Evolutionary conservation across 2,329 filamentous ascomycete species (phyloP).

Genomic region (Amylocarpus encephaloides): DNA sequence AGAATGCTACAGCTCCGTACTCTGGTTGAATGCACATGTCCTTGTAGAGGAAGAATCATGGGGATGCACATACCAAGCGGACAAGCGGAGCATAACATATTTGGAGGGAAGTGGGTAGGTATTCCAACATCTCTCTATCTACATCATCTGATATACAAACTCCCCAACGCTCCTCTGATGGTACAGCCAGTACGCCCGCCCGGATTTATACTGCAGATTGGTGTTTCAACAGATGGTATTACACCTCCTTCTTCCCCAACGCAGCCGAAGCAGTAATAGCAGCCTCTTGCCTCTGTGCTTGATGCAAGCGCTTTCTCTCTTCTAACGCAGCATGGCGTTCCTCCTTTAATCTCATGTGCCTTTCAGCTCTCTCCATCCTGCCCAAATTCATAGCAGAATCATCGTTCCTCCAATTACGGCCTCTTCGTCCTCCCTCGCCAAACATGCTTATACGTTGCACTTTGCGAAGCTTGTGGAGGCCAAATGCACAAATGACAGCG

Average conservation of each 20-base stretch:
- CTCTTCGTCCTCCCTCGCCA: conserved; percentile 28
- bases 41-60: no score
- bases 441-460: conserved; percentile 87
- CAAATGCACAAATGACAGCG: conserved; percentile 73
- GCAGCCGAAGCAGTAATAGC: conserved; percentile 7
- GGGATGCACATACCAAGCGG: no score
- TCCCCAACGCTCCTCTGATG: no score
- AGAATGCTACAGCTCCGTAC: no score
- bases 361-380: conserved; percentile 20
- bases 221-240: no score
- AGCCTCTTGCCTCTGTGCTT: conserved; percentile 11
- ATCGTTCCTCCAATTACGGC: conserved; percentile 27
- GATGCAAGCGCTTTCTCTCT: conserved; percentile 10
- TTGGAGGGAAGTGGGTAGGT: no score
- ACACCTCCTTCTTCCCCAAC: conserved; percentile 2
- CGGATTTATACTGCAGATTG: no score
- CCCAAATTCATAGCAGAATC: conserved; percentile 23
- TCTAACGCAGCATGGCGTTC: conserved; percentile 17
- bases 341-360: conserved; percentile 23
- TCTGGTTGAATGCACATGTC: no score
- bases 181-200: no score
- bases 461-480: conserved; percentile 73
- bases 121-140: no score
- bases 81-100: no score
- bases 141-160: no score